These are phyloP conservation scores for Talaromyces sp. DNA, from an alignment of 2,329 filamentous ascomycete species.

Conservation along the genomic window DNA sequence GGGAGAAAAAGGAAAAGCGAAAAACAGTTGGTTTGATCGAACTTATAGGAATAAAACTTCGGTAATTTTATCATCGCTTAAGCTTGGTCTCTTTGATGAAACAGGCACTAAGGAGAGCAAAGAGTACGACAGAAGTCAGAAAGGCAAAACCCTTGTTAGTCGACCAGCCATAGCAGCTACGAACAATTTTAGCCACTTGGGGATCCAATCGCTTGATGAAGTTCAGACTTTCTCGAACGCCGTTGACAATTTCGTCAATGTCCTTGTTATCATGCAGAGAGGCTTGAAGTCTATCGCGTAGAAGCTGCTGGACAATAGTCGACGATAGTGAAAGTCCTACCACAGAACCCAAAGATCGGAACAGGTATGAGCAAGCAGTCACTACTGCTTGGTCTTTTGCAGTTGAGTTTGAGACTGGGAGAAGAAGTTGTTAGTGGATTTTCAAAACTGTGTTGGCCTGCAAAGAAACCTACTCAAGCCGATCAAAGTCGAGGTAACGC, in stretches of 20 bases:
- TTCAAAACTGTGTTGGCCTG: not conserved
- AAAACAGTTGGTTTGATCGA: not conserved
- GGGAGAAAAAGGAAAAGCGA: not conserved
- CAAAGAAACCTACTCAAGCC: slow-evolving; percentile 56
- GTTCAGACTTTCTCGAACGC: slow-evolving; percentile 70
- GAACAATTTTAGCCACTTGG: slow-evolving; percentile 60
- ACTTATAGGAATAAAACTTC: not conserved
- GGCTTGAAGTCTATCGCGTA: slow-evolving; percentile 60
- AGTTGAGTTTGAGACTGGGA: slow-evolving; percentile 66
- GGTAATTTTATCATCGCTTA: slow-evolving; percentile 29
- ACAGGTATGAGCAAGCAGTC: slow-evolving; percentile 79
- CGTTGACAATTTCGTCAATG: slow-evolving; percentile 67
- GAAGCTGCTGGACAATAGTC: slow-evolving; percentile 70
- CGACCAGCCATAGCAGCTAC: slow-evolving; percentile 66
- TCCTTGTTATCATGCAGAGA: slow-evolving; percentile 60
- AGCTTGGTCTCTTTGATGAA: slow-evolving; percentile 64
- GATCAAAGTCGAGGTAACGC: slow-evolving; percentile 72
- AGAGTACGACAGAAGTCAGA: slow-evolving; percentile 53
- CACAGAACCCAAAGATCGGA: slow-evolving; percentile 70
- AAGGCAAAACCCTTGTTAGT: slow-evolving; percentile 56
- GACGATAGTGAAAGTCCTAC: slow-evolving; percentile 70
- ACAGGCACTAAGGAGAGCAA: slow-evolving; percentile 47
- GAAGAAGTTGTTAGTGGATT: slow-evolving; percentile 11
- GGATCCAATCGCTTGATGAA: slow-evolving; percentile 69
- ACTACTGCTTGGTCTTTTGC: slow-evolving; percentile 71